Evolutionary conservation across 306 rosid species (phyloP).

Genomic region (Lupinus albus): DNA sequence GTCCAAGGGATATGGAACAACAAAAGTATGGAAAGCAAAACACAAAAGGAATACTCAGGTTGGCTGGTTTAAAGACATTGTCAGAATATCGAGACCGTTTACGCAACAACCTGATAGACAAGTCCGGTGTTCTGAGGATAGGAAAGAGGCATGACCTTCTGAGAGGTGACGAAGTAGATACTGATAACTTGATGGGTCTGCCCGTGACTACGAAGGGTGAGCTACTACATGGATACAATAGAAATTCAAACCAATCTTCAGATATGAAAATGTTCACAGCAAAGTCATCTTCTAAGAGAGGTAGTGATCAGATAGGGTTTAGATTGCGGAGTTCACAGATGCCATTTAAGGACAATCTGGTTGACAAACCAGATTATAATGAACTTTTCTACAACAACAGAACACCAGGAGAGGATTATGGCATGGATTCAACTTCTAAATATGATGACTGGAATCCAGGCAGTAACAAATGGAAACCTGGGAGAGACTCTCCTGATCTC

Average conservation of each 20-base stretch:
- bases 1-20: conserved; percentile 43
- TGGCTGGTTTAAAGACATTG: conserved; percentile 63
- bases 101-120: conserved; percentile 53
- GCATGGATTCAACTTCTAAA: conserved; percentile 57
- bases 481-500: conserved; percentile 73
- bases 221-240: conserved; percentile 49
- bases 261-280: conserved; percentile 52
- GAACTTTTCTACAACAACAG: conserved; percentile 53
- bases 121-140: conserved; percentile 53
- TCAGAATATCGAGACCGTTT: conserved; percentile 55
- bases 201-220: conserved; percentile 68
- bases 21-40: conserved; percentile 67
- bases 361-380: conserved; percentile 54
- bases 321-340: conserved; percentile 55
- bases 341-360: conserved; percentile 45
- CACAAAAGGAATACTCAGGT: conserved; percentile 74
- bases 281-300: conserved; percentile 60
- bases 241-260: conserved; percentile 53
- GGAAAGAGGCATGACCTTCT: conserved; percentile 64
- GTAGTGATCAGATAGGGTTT: conserved; percentile 57
- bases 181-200: conserved; percentile 55
- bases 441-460: conserved; percentile 62
- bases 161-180: conserved; percentile 58
- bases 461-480: conserved; percentile 75
- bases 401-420: conserved; percentile 56